phyloP scores from a whole-genome alignment of 495 filamentous ascomycete species.

The Penicillium bialowiezense region DNA sequence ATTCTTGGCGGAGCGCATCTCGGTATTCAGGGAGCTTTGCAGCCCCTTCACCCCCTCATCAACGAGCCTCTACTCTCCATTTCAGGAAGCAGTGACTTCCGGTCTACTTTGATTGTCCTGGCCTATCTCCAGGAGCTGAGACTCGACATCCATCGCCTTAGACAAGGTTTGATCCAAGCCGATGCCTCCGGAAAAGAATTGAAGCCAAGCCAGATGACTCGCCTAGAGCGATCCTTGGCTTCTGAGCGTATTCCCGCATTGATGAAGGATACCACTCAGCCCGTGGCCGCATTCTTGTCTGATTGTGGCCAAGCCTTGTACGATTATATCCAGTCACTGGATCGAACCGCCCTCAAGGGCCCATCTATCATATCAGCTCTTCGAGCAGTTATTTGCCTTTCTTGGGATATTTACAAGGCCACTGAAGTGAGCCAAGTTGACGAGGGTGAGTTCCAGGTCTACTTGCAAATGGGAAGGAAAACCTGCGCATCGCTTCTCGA shows the following conservation, averaged over 20 bases:
- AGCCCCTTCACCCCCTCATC: conserved; percentile 43
- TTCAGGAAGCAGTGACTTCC: conserved; percentile 19
- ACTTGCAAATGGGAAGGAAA: conserved; percentile 44
- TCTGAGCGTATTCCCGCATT: conserved; percentile 55
- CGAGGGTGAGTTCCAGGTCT: conserved; percentile 54
- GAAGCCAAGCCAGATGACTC: conserved; percentile 63
- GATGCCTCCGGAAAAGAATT: conserved; percentile 37
- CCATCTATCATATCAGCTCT: conserved; percentile 34
- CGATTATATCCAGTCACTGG: conserved; percentile 37
- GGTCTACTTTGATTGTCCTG: conserved; percentile 25
- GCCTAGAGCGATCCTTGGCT: conserved; percentile 65
- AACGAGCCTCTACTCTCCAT: conserved; percentile 43
- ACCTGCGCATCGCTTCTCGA: conserved; percentile 31
- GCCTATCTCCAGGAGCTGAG: conserved; percentile 41
- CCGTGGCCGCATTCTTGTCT: conserved; percentile 44
- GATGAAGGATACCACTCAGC: conserved; percentile 63
- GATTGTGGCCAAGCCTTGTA: conserved; percentile 41
- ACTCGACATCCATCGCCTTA: conserved; percentile 37
- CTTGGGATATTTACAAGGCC: conserved; percentile 54
- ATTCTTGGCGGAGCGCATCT: conserved; percentile 25
- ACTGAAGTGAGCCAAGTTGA: conserved; percentile 44
- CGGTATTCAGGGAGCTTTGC: conserved; percentile 27
- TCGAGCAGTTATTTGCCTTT: conserved; percentile 50
- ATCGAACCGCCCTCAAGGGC: conserved; percentile 22
- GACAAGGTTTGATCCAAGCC: conserved; percentile 32